These are phyloP conservation scores for Plectranthus barbatus DNA, from an alignment of 257 asterid genomes.

Conservation along the genomic window DNA sequence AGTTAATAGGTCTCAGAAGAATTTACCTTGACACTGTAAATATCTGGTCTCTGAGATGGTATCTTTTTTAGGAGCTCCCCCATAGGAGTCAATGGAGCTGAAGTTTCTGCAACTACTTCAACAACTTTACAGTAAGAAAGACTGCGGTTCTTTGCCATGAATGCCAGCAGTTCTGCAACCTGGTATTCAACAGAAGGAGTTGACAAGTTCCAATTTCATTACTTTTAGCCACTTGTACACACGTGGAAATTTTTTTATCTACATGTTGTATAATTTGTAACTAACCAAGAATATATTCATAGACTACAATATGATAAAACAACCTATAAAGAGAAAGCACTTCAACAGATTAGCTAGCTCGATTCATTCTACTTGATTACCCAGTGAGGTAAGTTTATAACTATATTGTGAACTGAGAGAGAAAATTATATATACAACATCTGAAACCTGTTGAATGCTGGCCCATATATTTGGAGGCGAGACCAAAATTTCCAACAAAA, in stretches of 20 bases:
- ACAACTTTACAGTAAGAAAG: slow-evolving; percentile 81
- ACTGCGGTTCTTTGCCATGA: slow-evolving; percentile 64
- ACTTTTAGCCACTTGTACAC: neutral
- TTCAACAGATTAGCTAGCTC: neutral
- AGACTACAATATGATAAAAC: neutral
- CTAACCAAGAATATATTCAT: neutral
- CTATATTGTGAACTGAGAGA: neutral
- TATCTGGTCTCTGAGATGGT: slow-evolving; percentile 48
- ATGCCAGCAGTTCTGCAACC: slow-evolving; percentile 92
- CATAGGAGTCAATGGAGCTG: slow-evolving; percentile 69
- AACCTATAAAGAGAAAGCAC: neutral
- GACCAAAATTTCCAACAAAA: no score
- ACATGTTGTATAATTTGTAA: neutral
- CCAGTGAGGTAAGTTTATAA: neutral
- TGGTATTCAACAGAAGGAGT: slow-evolving; percentile 25
- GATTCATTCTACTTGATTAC: neutral
- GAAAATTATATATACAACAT: no score
- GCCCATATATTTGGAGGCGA: no score
- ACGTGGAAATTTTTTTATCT: neutral
- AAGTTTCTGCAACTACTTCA: slow-evolving; percentile 89
- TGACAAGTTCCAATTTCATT: neutral
- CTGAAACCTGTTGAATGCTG: no score
- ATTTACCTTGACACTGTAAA: slow-evolving; percentile 40
- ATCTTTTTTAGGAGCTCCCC: slow-evolving; percentile 70
- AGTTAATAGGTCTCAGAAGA: neutral